These are phyloP conservation scores for Psilocybe cyanescens DNA, from an alignment of 768 basidiomycete genomes.

Conservation along the genomic window DNA sequence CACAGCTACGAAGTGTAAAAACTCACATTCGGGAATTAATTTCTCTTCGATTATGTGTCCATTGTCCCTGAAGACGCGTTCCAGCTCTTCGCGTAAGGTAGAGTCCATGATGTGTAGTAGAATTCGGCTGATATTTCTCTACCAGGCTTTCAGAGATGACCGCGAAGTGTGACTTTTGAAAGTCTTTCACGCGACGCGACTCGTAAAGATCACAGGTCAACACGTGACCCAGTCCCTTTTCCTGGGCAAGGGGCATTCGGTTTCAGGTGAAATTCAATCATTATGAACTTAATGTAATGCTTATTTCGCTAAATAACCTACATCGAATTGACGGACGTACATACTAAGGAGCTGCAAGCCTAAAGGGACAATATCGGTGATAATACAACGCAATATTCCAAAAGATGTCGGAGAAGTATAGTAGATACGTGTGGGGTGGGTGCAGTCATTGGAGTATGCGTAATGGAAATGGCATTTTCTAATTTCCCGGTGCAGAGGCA, in stretches of 20 bases:
- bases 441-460: constrained; percentile 24
- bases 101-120: constrained; percentile 20
- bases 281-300: background rate
- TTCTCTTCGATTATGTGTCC: constrained; percentile 40
- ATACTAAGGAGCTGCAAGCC: constrained; percentile 15
- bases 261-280: constrained; percentile 1
- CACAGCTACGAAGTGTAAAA: background rate
- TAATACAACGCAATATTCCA: constrained; percentile 43
- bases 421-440: constrained; percentile 27
- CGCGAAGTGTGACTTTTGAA: background rate
- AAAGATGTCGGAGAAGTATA: constrained; percentile 37
- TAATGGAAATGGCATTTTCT: constrained; percentile 17
- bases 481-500: constrained; percentile 12
- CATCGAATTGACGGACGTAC: constrained; percentile 14
- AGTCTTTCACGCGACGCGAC: constrained; percentile 9
- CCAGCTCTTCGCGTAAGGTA: constrained; percentile 28
- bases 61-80: constrained; percentile 27
- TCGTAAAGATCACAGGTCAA: background rate
- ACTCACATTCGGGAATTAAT: constrained; percentile 56
- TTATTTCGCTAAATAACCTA: constrained; percentile 19
- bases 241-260: background rate
- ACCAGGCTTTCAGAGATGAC: background rate
- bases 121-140: background rate
- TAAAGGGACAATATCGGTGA: constrained; percentile 26
- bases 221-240: constrained; percentile 1